phyloP scores from a whole-genome alignment of 306 rosid species.

The Rubus idaeus region DNA sequence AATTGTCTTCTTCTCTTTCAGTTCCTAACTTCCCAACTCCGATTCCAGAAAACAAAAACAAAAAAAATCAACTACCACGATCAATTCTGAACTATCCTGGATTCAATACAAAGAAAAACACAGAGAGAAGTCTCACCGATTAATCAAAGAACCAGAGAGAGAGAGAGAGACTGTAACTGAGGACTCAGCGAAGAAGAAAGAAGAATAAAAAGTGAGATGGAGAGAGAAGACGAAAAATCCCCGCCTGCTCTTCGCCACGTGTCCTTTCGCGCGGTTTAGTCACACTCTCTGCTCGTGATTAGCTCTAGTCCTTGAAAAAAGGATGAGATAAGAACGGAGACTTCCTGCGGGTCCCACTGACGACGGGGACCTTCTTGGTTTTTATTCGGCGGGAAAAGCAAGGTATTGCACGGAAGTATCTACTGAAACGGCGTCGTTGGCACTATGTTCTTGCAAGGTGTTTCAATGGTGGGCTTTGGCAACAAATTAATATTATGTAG shows the following conservation, averaged over 20 bases:
- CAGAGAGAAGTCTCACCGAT: conserved; percentile 13
- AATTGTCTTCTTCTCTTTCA: not conserved
- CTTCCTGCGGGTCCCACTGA: conserved; percentile 40
- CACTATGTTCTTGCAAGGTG: not conserved
- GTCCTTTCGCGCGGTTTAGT: conserved; percentile 26
- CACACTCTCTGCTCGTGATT: not conserved
- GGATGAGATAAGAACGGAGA: conserved; percentile 34
- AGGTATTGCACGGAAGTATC: not conserved
- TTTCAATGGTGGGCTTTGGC: too few relatives aligned
- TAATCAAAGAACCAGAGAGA: not conserved
- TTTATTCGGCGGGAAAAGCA: conserved; percentile 18
- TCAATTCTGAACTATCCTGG: not conserved
- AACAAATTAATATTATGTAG: too few relatives aligned
- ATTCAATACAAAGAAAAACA: not conserved
- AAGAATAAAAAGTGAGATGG: not conserved
- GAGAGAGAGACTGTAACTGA: not conserved
- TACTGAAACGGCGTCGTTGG: too few relatives aligned
- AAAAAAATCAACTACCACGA: not conserved
- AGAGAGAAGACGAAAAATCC: not conserved
- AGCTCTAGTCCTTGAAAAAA: not conserved
- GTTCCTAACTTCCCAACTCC: not conserved
- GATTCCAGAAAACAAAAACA: too few relatives aligned
- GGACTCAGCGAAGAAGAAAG: not conserved
- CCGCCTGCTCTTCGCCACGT: conserved; percentile 46
- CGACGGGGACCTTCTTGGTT: not conserved